Percentiles rank a stretch among this genome's conserved stretches.
phyloP scores from a whole-genome alignment of 208 protist genomes.

The Trypanosoma melophagium region DNA sequence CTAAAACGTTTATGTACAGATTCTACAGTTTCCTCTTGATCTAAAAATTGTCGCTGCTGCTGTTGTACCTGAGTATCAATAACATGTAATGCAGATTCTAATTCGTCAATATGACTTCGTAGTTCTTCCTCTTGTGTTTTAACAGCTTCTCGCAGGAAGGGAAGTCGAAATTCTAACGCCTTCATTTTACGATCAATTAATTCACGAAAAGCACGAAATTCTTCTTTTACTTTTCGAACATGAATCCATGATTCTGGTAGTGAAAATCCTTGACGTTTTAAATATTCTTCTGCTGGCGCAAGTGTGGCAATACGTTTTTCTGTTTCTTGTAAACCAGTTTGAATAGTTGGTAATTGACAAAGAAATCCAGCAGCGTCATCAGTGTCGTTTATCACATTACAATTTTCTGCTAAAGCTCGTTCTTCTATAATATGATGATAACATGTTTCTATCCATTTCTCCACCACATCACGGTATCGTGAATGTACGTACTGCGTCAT shows the following conservation, averaged over 20 bases:
- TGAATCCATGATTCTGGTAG: slow-evolving; percentile 94
- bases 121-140: slow-evolving; percentile 57
- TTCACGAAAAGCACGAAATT: slow-evolving; percentile 92
- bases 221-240: slow-evolving; percentile 84
- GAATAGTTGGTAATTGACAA: slow-evolving; percentile 69
- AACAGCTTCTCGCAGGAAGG: slow-evolving; percentile 61
- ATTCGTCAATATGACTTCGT: slow-evolving; percentile 45
- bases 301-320: slow-evolving; percentile 60
- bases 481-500: slow-evolving; percentile 71
- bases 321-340: slow-evolving; percentile 68
- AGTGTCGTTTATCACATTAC: slow-evolving; percentile 89
- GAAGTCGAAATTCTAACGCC: slow-evolving; percentile 74
- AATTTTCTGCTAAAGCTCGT: slow-evolving; percentile 68
- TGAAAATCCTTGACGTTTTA: slow-evolving; percentile 85
- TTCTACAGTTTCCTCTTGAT: slow-evolving; percentile 27
- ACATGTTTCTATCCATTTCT: slow-evolving; percentile 55
- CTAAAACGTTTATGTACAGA: slow-evolving; percentile 65
- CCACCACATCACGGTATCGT: slow-evolving; percentile 84
- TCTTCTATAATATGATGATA: slow-evolving; percentile 56
- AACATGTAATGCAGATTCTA: slow-evolving; percentile 49
- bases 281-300: slow-evolving; percentile 76
- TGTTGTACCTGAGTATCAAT: slow-evolving; percentile 32
- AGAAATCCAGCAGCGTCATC: slow-evolving; percentile 74
- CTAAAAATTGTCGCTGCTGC: slow-evolving; percentile 9
- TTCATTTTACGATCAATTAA: slow-evolving; percentile 92